Percentiles rank a stretch among this genome's conserved stretches.
These are phyloP conservation scores for Pseudocercospora ulei DNA, from an alignment of 2,329 filamentous ascomycete species.

Conservation along the genomic window DNA sequence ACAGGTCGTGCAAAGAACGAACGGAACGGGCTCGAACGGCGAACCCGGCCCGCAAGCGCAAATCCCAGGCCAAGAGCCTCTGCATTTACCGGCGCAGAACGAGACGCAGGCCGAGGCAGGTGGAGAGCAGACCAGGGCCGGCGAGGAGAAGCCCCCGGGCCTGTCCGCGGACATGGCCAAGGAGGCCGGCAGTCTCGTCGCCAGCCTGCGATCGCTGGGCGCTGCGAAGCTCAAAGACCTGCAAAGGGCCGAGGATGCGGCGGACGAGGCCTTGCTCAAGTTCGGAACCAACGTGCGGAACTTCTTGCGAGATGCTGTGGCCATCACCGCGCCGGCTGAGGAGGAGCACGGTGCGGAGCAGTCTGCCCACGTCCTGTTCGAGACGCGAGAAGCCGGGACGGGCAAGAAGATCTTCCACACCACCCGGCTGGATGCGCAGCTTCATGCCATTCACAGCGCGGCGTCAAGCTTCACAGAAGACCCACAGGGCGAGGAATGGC, in stretches of 20 bases:
- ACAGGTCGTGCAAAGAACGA: constrained; percentile 28
- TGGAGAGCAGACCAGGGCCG: constrained; percentile 9
- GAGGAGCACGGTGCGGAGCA: constrained; percentile 33
- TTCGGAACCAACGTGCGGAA: constrained; percentile 84
- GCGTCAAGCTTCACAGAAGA: constrained; percentile 74
- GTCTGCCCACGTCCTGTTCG: constrained; percentile 62
- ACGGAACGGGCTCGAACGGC: constrained; percentile 26
- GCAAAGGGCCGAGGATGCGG: constrained; percentile 85
- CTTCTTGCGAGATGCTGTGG: constrained; percentile 84
- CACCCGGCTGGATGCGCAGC: constrained; percentile 85
- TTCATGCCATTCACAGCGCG: constrained; percentile 88
- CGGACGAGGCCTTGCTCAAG: constrained; percentile 84
- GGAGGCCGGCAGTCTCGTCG: constrained; percentile 58
- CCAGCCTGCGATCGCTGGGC: constrained; percentile 48
- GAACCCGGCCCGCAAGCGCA: constrained; percentile 15
- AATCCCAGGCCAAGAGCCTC: constrained; percentile 29
- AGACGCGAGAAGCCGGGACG: constrained; percentile 75
- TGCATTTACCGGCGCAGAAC: constrained; percentile 18
- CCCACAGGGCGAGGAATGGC: constrained; percentile 60
- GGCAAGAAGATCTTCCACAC: constrained; percentile 92
- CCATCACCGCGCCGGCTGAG: constrained; percentile 61
- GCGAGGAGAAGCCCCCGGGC: constrained; percentile 36
- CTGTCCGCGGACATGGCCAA: constrained; percentile 45
- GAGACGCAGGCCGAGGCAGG: constrained; percentile 9
- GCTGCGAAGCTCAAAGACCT: constrained; percentile 65